Evolutionary conservation across 257 asterid species (phyloP).

Genomic region (Agastache rugosa): DNA sequence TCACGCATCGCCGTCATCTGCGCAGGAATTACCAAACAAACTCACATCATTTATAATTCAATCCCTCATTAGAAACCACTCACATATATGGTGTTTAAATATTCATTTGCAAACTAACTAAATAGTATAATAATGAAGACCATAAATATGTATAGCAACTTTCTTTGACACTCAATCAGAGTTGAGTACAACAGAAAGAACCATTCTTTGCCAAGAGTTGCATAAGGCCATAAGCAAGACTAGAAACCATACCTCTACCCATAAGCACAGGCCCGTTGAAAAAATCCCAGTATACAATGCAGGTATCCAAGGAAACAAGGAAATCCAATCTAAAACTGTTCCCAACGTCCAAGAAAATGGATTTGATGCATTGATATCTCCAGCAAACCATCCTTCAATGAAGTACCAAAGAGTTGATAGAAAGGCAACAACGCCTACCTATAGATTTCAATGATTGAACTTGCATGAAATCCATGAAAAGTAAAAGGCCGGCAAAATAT

Average conservation of each 20-base stretch:
- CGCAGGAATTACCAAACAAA: not conserved
- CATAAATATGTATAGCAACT: not conserved
- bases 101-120: not conserved
- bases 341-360: conserved; percentile 61
- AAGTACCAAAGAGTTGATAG: conserved; percentile 66
- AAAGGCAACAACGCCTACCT: conserved; percentile 73
- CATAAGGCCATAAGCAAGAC: conserved; percentile 8
- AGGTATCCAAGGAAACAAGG: conserved; percentile 81
- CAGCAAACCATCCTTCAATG: conserved; percentile 50
- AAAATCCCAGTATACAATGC: conserved; percentile 81
- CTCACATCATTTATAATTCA: conserved; percentile 14
- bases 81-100: not conserved
- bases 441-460: conserved; percentile 28
- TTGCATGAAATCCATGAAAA: conserved; percentile 26
- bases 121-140: not conserved
- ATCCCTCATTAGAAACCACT: not conserved
- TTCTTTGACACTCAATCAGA: too few species aligned
- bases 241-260: conserved; percentile 64
- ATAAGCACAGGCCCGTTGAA: conserved; percentile 76
- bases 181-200: too few species aligned
- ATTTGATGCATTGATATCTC: conserved; percentile 47
- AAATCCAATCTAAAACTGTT: conserved; percentile 42
- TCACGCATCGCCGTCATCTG: conserved; percentile 77
- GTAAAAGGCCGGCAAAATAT: not conserved
- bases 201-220: not conserved